Evolutionary conservation across 345 rosid genomes (phyloP).

Genomic region (Boechera stricta): DNA sequence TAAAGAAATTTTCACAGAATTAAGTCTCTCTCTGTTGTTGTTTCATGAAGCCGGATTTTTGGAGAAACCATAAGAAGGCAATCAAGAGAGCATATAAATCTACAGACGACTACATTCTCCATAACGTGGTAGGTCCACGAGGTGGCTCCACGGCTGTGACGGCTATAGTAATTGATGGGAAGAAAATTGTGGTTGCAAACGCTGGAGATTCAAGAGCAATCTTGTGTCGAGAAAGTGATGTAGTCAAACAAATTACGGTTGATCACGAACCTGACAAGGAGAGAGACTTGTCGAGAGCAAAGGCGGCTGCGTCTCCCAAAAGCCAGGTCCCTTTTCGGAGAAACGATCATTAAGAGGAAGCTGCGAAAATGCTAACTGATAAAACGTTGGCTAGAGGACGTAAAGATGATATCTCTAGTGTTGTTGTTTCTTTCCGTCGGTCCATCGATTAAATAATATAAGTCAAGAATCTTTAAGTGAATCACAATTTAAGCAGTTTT

Average conservation of each 20-base stretch:
- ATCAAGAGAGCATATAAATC: conserved; percentile 51
- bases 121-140: conserved; percentile 44
- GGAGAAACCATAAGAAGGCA: conserved; percentile 48
- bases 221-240: conserved; percentile 43
- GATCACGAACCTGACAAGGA: conserved; percentile 58
- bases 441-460: not conserved
- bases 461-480: not conserved
- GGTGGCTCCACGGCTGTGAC: conserved; percentile 65
- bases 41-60: conserved; percentile 51
- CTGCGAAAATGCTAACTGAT: conserved; percentile 42
- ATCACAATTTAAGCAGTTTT: not conserved
- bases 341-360: conserved; percentile 20
- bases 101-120: conserved; percentile 52
- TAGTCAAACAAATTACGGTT: conserved; percentile 48
- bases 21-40: not conserved
- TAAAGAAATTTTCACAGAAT: not conserved
- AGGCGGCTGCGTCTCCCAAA: conserved; percentile 52
- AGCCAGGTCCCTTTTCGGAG: conserved; percentile 37
- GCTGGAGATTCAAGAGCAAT: conserved; percentile 62
- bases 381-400: conserved; percentile 51
- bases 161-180: conserved; percentile 51
- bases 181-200: conserved; percentile 57
- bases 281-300: conserved; percentile 55
- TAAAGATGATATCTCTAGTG: conserved; percentile 54
- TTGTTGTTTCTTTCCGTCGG: conserved; percentile 47